Base-by-base conservation (phyloP, 768 basidiomycete genomes). In the Pseudohyphozyma bogoriensis region DNA sequence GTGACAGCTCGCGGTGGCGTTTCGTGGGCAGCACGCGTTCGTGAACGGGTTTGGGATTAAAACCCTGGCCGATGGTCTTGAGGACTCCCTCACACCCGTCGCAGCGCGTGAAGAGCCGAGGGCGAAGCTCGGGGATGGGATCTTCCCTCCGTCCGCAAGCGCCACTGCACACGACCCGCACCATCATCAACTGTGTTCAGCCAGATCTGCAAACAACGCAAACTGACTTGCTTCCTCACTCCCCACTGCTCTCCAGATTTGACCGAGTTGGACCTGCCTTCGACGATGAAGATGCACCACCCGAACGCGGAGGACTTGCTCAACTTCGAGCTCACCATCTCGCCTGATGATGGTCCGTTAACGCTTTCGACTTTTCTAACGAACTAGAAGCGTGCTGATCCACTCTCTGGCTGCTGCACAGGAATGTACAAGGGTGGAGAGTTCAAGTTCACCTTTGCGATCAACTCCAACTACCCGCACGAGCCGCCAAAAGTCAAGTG, bases 401-500 rank as follows among this genome's bases (percentile, higher is more conserved):
- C 37, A 37, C 37, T 18, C 37, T 37, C 37, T 37, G 11, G 11
- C 37, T 37, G 11, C 6, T n/a, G 12, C 26, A 26, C 62, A 97
- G 93, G 95, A 69, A 96, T 99, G 87, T 99, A 99, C 80, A 89
- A 90, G 76, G 89, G 89, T 70, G 93, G 91, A 66, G 78, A 84
- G 24, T 99, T 97, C 78, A 75, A 78, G 56, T 99, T 99, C 79
- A 90, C 89, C 40, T 92, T 99, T 76, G 82, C 79, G 67, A 96
- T 99, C 82, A 95, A 89, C 77, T 85, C 83, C 74, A 96, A 93
- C 76, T 99, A 99, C 76, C 95, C 95, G 56, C 95, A 99, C 74
- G 93, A 99, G 69, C 91, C 95, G 54, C 95, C 95, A 71, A 99
- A 96, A 76, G 95, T 99, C 77, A 91, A 93, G 73, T 97, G 93